Evolutionary conservation across 2,329 filamentous ascomycete species (phyloP).

Genomic region (Fusarium lyarnte): DNA sequence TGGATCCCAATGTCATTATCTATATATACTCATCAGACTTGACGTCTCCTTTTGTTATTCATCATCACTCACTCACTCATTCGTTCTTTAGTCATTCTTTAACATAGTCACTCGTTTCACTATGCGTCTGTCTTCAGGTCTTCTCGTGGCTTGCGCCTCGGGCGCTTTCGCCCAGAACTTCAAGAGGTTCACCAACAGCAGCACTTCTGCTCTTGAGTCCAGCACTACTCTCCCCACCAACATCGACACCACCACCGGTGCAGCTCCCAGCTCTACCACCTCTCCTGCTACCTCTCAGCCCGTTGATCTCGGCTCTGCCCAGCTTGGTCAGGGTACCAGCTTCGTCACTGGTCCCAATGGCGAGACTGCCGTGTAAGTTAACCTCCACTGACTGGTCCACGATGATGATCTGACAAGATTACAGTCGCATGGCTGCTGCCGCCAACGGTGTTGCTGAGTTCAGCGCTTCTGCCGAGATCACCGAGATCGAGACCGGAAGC

Average conservation of each 20-base stretch:
- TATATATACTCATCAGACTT: not conserved
- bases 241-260: not conserved
- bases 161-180: not conserved
- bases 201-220: not conserved
- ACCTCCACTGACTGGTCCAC: too few species aligned
- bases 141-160: conserved; percentile 10
- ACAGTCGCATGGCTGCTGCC: not conserved
- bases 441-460: not conserved
- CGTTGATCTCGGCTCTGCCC: not conserved
- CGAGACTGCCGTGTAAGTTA: not conserved
- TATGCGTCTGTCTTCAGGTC: conserved; percentile 16
- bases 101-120: not conserved
- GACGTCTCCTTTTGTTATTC: not conserved
- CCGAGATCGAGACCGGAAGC: not conserved
- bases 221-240: not conserved
- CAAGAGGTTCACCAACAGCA: conserved; percentile 24
- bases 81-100: conserved; percentile 6
- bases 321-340: fast-evolving
- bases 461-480: not conserved
- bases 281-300: fast-evolving
- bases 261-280: not conserved
- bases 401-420: too few species aligned
- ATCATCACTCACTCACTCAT: not conserved
- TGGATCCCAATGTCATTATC: not conserved
- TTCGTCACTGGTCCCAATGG: not conserved